Base-by-base conservation (phyloP, 2,329 filamentous ascomycete species). In the Rhynchosporium secalis region DNA sequence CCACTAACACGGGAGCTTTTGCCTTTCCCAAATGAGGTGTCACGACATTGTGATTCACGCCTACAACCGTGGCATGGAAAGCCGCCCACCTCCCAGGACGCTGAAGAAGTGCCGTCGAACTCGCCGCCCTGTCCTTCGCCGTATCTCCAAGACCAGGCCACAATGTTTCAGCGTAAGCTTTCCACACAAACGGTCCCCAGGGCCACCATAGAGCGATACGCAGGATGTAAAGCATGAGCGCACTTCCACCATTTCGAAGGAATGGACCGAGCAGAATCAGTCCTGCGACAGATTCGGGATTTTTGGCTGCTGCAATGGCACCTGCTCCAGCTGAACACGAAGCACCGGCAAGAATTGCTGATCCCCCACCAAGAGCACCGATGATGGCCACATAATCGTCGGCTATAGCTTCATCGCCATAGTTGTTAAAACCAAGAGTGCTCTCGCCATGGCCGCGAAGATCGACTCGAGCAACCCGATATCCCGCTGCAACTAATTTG, bases 401-500 rank as follows among this genome's bases (percentile, higher is more conserved):
- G 47, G 58, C 58, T 4, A 43, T 41, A 7, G 49, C 45, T 31
- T 61, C 58, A 33, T 61, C 58, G 12, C 58, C 58, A 41, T 61
- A 61, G 29, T 38, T 49, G 3, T 55, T 61, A 43, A 61, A 61
- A 20, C 9, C 20, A 0, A 41, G n/a, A 4, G 40, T 61, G 33
- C 58, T 61, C n/a, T 61, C 58, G n/a, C 58, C 58, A n/a, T 61
- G 58, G 41, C 58, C 58, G n/a, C 58, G 58, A 28, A 61, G 58
- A 56, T 61, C 58, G 40, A 48, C 6, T 29, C 58, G 41, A 2
- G 58, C 58, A 8, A 61, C 58, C 6, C 58, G 41, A n/a, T 47
- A 61, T 48, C 58, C 58, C 26, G 58, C 58, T 4, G 49, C 20
- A 12, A 61, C 58, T n/a, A 61, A 51, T 33, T 61, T 54, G 29